A percentile compares a stretch with the other conserved stretches of the same genome.
phyloP scores from a whole-genome alignment of 164 flowering plant species.

The Houttuynia cordata region DNA sequence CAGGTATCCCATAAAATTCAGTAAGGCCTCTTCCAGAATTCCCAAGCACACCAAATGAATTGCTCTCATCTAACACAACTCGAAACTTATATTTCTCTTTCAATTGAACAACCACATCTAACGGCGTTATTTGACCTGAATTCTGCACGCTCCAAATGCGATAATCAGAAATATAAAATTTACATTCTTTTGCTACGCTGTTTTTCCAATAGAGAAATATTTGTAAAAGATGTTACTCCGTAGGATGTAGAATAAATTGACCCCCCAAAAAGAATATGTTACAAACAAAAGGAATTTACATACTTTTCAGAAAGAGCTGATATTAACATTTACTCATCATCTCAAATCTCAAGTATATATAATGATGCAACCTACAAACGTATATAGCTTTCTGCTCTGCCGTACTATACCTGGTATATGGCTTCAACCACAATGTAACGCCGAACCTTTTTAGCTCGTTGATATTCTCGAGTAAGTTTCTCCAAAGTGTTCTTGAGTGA shows the following conservation, averaged over 20 bases:
- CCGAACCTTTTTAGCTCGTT: constrained; percentile 64
- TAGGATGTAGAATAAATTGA: too few relatives aligned
- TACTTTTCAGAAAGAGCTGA: too few relatives aligned
- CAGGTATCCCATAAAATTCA: constrained; percentile 69
- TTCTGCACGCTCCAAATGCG: constrained; percentile 34
- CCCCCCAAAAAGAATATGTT: too few relatives aligned
- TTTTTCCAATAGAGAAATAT: too few relatives aligned
- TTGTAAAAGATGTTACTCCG: too few relatives aligned
- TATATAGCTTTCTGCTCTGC: too few relatives aligned
- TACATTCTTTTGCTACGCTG: too few relatives aligned
- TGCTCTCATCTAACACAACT: constrained; percentile 87
- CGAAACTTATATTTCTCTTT: constrained; percentile 89
- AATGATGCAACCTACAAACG: too few relatives aligned
- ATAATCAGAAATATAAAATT: too few relatives aligned
- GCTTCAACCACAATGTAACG: constrained; percentile 98
- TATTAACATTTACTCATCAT: too few relatives aligned
- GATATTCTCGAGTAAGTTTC: constrained; percentile 52
- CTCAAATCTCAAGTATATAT: too few relatives aligned
- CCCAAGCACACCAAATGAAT: constrained; percentile 95
- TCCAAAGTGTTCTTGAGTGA: constrained; percentile 58
- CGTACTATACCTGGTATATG: constrained; percentile 69
- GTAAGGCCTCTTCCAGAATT: constrained; percentile 84
- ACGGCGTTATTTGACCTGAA: constrained; percentile 91
- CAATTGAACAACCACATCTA: constrained; percentile 70
- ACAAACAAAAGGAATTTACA: too few relatives aligned